Conservation (phyloP, 176 grass and related monocot genomes). For the Aegilops speltoides region DNA sequence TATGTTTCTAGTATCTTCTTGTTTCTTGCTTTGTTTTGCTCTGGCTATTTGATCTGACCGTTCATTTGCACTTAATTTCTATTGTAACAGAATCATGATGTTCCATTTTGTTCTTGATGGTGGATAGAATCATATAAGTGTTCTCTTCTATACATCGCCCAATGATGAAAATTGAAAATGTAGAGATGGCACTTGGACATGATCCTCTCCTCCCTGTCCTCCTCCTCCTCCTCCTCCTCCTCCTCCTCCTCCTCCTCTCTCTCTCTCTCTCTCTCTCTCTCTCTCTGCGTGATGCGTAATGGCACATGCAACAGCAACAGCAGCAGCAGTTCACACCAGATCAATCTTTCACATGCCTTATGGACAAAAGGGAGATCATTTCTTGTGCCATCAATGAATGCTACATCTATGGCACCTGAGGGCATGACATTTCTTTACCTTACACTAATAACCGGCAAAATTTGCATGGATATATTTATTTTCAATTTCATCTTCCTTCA, state of each 20-base stretch:
- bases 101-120: neutral
- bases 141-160: conserved; percentile 3
- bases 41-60: no score
- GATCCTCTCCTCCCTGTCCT: neutral
- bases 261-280: neutral
- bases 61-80: neutral
- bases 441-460: neutral
- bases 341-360: neutral
- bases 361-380: neutral
- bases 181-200: conserved; percentile 16
- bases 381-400: conserved; percentile 12
- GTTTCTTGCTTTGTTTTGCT: no score
- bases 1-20: no score
- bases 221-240: neutral
- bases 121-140: neutral
- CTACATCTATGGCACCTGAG: conserved; percentile 1
- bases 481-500: neutral
- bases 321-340: neutral
- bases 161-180: conserved; percentile 27
- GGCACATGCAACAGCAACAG: neutral
- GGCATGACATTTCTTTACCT: neutral
- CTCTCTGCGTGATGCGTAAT: neutral
- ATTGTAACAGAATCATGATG: neutral
- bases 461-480: neutral
- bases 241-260: no score